A percentile compares a stretch with the other conserved stretches of the same genome.
Evolutionary conservation across 805 yeast species (phyloP).

Genomic region (Zygosaccharomyces bisporus): DNA sequence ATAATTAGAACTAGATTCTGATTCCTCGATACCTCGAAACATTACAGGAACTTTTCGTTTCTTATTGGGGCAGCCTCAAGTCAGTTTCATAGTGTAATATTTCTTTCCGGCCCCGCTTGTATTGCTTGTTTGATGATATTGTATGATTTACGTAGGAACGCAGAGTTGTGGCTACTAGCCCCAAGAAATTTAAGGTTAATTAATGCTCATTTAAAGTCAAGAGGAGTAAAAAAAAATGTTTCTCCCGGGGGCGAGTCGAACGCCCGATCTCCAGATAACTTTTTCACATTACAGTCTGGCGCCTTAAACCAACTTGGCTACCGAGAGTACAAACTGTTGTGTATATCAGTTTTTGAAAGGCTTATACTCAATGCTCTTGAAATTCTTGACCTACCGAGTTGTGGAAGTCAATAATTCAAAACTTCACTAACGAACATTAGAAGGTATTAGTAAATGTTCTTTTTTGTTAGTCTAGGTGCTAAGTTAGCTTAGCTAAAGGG

Average conservation of each 20-base stretch:
- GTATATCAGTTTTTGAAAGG: no score
- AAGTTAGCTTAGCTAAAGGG: no score
- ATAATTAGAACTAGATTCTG: neutral
- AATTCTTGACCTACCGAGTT: no score
- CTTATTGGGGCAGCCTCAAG: neutral
- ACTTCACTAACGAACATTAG: no score
- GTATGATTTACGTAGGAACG: neutral
- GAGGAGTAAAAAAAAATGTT: no score
- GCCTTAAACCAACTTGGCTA: constrained; percentile 41
- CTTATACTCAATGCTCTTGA: no score
- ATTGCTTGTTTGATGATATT: neutral
- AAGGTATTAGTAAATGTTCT: no score
- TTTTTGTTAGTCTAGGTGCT: no score
- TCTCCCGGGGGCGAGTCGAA: constrained; percentile 42
- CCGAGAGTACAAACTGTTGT: constrained; percentile 37
- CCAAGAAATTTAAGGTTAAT: neutral
- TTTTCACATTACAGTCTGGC: constrained; percentile 37
- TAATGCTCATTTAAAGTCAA: neutral
- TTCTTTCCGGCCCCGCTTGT: neutral
- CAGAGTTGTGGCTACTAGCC: neutral
- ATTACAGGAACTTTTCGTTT: neutral
- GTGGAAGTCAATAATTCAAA: no score
- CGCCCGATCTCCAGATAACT: constrained; percentile 40
- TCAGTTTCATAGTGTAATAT: neutral
- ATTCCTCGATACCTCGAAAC: neutral